Base-by-base conservation (phyloP, 2,329 filamentous ascomycete species). In the Pestalotiopsis sp. region DNA sequence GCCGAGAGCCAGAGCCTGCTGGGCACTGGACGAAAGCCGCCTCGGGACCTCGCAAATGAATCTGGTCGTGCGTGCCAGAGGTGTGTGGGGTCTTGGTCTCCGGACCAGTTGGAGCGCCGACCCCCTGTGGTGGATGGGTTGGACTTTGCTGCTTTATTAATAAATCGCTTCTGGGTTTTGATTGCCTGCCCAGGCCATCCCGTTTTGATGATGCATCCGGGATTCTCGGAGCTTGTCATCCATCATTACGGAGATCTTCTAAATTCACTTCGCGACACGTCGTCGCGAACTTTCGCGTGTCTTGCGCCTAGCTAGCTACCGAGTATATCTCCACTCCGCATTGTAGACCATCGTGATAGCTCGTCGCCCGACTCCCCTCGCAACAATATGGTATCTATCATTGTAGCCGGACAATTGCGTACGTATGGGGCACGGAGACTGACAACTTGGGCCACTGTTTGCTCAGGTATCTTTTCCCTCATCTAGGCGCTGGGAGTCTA, bases 21-120 rank as follows among this genome's bases (percentile, higher is more conserved):
- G 17, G 12, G n/a, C 14, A 31, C 25, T 39, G 25, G 27, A 39
- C n/a, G 59, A 27, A 36, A 13, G 59, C 25, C 27, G 31, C 59
- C 59, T 62, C 59, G 59, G 59, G 31, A 62, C 20, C 14, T 36
- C 36, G 27, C 45, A 20, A 39, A 39, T 36, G 27, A 36, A 64
- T 49, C 14, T 25, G 61, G 61, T 64, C 38, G 61, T 64, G 61
- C 61, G 39, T 31, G 61, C 38, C n/a, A 64, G 41, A 49, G 39
- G 17, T 41, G 61, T 64, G 61, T 64, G 61, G 61, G 39, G 45
- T 39, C 39, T 31, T 39, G 39, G 45, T 39, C 39, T 49, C 61
- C 61, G 61, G 61, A 64, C 39, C 61, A 64, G 61, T 49, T 49
- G 61, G 59, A 64, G 20, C 61, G 39, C 61, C 61, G 61, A 64